Conservation (phyloP, 768 basidiomycete genomes). For the Mycena belliarum region DNA sequence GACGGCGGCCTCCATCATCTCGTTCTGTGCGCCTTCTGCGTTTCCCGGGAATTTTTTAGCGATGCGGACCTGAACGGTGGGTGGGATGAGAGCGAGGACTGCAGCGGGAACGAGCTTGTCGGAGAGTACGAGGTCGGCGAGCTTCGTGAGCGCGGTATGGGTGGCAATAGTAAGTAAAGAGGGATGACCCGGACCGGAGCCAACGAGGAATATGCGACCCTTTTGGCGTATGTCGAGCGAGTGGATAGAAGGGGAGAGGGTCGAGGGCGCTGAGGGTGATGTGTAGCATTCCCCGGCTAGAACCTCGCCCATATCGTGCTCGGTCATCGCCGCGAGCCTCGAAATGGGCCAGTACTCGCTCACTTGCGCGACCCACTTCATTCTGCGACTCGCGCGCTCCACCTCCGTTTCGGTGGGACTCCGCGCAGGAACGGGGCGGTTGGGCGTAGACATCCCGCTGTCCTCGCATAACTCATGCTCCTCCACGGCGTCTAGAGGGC, state of each 20-base stretch:
- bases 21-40: constrained; percentile 90
- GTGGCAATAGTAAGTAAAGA: constrained; percentile 89
- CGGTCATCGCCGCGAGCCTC: constrained; percentile 68
- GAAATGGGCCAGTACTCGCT: constrained; percentile 95
- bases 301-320: constrained; percentile 66
- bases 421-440: constrained; percentile 65
- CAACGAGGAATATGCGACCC: constrained; percentile 87
- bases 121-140: constrained; percentile 86
- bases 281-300: constrained; percentile 42
- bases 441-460: constrained; percentile 56
- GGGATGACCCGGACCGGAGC: constrained; percentile 95
- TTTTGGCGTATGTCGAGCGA: constrained; percentile 34
- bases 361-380: constrained; percentile 94
- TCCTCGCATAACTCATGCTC: constrained; percentile 39
- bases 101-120: constrained; percentile 95
- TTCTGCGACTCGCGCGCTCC: constrained; percentile 61
- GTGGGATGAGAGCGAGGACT: constrained; percentile 83
- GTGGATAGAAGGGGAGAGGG: constrained; percentile 29
- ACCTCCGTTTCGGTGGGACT: constrained; percentile 35
- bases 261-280: constrained; percentile 14
- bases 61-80: constrained; percentile 72
- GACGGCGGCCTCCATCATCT: constrained; percentile 92
- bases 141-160: constrained; percentile 72
- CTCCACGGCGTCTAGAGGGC: constrained; percentile 23
- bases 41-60: constrained; percentile 98